Conservation (phyloP, 2,329 filamentous ascomycete genomes). For the Diplodia corticola region DNA sequence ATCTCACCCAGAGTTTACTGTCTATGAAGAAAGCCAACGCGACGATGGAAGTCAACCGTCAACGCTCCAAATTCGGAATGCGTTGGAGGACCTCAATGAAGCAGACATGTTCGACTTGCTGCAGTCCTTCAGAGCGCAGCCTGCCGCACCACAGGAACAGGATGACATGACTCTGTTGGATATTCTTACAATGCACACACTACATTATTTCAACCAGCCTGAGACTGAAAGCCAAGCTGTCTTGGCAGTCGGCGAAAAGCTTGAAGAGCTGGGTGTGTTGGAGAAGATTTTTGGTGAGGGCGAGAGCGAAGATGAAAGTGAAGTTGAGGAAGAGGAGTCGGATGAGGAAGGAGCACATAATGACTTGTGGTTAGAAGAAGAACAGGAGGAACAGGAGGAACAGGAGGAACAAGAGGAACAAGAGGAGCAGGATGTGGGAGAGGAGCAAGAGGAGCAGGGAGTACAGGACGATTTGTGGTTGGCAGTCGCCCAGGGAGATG, state of each 20-base stretch:
- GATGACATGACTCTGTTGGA: neutral
- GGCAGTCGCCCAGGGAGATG: neutral
- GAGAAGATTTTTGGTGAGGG: neutral
- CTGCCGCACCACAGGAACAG: neutral
- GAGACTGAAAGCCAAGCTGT: neutral
- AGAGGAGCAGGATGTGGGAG: neutral
- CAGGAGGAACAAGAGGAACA: neutral
- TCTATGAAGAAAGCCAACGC: neutral
- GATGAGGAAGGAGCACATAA: neutral
- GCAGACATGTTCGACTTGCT: neutral
- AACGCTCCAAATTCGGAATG: neutral
- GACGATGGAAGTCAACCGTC: neutral
- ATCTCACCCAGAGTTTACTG: neutral
- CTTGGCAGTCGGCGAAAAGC: neutral
- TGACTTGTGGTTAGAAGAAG: neutral
- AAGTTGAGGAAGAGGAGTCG: neutral
- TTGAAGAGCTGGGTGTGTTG: neutral
- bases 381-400: neutral
- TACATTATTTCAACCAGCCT: neutral
- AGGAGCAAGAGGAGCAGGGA: neutral
- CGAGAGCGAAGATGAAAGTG: neutral
- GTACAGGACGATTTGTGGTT: neutral
- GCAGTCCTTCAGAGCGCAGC: neutral
- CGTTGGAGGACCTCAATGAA: neutral
- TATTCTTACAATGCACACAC: neutral